Percentiles rank a stretch among this genome's conserved stretches.
phyloP scores from a whole-genome alignment of 2,329 filamentous ascomycete genomes.

The Paraphoma chrysanthemicola region DNA sequence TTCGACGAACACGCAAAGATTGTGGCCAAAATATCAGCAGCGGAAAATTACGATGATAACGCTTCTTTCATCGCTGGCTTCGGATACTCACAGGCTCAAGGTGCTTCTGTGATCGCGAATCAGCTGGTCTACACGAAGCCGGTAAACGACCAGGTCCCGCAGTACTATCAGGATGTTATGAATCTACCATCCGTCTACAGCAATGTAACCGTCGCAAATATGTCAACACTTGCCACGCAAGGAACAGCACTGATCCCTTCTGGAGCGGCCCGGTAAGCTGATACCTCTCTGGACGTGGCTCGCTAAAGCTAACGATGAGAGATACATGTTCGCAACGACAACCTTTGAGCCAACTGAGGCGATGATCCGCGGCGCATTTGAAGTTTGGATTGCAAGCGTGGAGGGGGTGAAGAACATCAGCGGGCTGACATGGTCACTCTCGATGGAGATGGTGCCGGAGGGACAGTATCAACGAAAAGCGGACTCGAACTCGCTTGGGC shows the following conservation, averaged over 20 bases:
- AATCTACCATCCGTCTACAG: not conserved
- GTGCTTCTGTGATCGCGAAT: not conserved
- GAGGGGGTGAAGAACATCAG: not conserved
- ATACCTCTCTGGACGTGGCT: not conserved
- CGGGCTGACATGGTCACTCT: not conserved
- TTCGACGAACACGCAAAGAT: not conserved
- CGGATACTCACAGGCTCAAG: not conserved
- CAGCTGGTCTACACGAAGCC: not conserved
- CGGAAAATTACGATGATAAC: not conserved
- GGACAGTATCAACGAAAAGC: not conserved
- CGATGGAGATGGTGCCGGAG: not conserved
- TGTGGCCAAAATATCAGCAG: not conserved
- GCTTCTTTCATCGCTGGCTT: not conserved
- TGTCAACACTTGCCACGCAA: not conserved
- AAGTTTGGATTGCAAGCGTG: not conserved
- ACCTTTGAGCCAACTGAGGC: not conserved
- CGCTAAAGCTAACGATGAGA: not conserved
- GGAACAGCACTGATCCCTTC: not conserved
- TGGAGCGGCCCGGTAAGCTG: not conserved
- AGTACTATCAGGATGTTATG: not conserved
- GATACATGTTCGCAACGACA: not conserved
- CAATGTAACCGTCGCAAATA: not conserved
- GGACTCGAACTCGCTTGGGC: conserved; percentile 15
- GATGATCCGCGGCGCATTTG: not conserved
- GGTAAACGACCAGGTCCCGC: not conserved